Evolutionary conservation across 1,284 basidiomycete species (phyloP), one percentile per base, ranked within the genome.

Genomic region (Blastosporella zonata): DNA sequence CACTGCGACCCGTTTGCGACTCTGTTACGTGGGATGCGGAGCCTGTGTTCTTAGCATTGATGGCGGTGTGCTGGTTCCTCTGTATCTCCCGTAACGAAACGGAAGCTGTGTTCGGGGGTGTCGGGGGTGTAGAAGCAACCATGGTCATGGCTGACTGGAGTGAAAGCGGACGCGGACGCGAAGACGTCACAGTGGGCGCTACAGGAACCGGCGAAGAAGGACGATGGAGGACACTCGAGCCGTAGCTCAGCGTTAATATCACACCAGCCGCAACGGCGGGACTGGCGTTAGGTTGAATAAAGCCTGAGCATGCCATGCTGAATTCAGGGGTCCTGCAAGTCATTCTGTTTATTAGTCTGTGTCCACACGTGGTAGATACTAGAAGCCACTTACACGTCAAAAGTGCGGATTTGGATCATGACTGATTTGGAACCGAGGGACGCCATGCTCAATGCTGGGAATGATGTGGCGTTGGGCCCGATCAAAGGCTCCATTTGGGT

Each of bases 381-480:
- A 5, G 13, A 12, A 21, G n/a, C n/a, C 7, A 41, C 53, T 37
- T 39, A 52, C 46, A 22, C 20, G 10, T 43, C 50, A 20, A 18
- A 31, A 6, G 41, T 48, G 18, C 50, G 47, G 7, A 55, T 36
- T 34, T 55, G 53, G 1, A 55, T 47, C 40, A 47, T 55, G 4
- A 55, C 18, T 2, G 47, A 49, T 20, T n/a, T 46, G 7, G 50
- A 40, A 1, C 53, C 53, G 9, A 55, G 50, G 10, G 53, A 40
- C 10, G 40, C 50, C 9, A 52, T 15, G 4, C 42, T 49, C 13
- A 42, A 25, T 23, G 25, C 23, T 4, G 53, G 50, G 29, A 55
- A 31, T 6, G 43, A 43, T 7, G 42, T 15, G 17, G 40, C 42
- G 15, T 35, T 18, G 12, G 25, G 15, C 12, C 41, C 49, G 10